Evolutionary conservation across 225 moss, liverwort and hornwort genomes (phyloP), one percentile per base, ranked within the genome.

Genomic region (Asterella californica): DNA sequence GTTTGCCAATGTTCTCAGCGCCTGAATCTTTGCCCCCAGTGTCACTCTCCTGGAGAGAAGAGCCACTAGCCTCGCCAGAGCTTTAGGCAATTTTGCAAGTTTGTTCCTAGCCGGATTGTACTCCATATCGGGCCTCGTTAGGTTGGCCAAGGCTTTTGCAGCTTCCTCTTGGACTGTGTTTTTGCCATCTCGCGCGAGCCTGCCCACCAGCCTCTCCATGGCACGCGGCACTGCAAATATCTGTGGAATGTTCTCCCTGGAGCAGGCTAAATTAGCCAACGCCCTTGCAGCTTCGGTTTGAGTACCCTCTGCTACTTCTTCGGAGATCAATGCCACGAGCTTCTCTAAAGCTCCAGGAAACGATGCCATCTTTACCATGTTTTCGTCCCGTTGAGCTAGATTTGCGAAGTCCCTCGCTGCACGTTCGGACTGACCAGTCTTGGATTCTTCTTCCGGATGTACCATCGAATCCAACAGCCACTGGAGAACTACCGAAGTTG

Each of bases 341-440:
- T n/a, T 73, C 38, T 73, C 73, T 48, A 73, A 42, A 52, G 73
- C 73, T 50, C 73, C 50, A 1, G 73, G 73, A 73, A 50, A 73
- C 21, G 48, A 36, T 19, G 49, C 73, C 49, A 73, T 50, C 27
- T 27, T 73, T 11, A 52, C n/a, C 29, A 29, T 22, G 50, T 73
- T 50, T n/a, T 21, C 73, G 24, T 73, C 50, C 24, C 15, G 14
- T 27, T 73, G 73, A 30, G 73, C 73, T 36, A 73, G 49, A 15
- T 50, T 50, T 48, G 73, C 73, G 12, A 73, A 49, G 10, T 48
- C 73, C 30, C 29, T 73, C 21, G 30, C 73, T 32, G 73, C 73
- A 36, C 38, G 69, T 38, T 70, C 69, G 19, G 69, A 38, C 42
- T 70, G 69, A 38, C 38, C 5, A 22, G 21, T 45, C 15, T 37